These are phyloP conservation scores for Yamadazyma atmosphaerica DNA, from an alignment of 1,139 yeast species.

Conservation along the genomic window DNA sequence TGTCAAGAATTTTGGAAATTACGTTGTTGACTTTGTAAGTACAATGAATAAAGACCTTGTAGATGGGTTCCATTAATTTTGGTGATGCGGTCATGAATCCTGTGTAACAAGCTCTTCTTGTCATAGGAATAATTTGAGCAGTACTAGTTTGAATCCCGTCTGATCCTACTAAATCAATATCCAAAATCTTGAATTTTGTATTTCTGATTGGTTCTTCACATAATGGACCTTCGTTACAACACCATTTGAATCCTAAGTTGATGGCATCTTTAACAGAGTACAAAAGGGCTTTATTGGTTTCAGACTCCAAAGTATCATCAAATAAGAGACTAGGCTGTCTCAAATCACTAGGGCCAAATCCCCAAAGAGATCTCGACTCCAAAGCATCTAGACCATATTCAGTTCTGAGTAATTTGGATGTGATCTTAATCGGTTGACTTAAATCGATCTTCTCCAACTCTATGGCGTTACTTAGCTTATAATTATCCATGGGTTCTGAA, in stretches of 20 bases:
- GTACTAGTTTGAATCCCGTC: constrained; percentile 48
- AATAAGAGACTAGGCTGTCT: constrained; percentile 59
- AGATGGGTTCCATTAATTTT: constrained; percentile 78
- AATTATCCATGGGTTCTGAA: constrained; percentile 71
- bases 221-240: constrained; percentile 82
- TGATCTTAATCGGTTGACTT: constrained; percentile 34
- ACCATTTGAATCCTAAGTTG: constrained; percentile 81
- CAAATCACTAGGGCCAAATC: constrained; percentile 64
- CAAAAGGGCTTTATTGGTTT: constrained; percentile 60
- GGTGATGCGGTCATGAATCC: constrained; percentile 82
- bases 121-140: constrained; percentile 81
- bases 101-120: constrained; percentile 81
- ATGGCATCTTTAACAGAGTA: constrained; percentile 52
- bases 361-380: constrained; percentile 82
- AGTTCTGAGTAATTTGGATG: constrained; percentile 56
- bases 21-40: constrained; percentile 44
- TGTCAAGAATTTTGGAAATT: constrained; percentile 52
- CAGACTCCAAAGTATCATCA: constrained; percentile 74
- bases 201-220: constrained; percentile 81
- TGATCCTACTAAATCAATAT: constrained; percentile 52
- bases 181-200: constrained; percentile 71
- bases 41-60: constrained; percentile 61
- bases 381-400: constrained; percentile 80
- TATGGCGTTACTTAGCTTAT: constrained; percentile 54
- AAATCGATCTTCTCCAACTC: constrained; percentile 48